phyloP scores from a whole-genome alignment of 1,284 basidiomycete genomes.

The Ustilago trichophora region DNA sequence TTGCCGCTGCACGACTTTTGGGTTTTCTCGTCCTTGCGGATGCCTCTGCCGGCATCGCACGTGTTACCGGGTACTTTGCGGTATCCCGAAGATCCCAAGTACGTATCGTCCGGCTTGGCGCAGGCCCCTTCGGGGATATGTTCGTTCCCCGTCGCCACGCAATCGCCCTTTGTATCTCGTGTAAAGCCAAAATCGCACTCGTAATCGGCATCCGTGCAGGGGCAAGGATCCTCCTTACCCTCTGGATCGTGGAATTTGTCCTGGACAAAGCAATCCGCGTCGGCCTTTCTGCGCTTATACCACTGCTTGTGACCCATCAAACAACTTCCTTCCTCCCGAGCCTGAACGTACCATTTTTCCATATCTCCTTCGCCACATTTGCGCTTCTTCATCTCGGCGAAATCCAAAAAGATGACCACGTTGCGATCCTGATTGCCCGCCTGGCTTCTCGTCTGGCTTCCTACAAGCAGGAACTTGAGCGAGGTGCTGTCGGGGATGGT shows the following conservation, averaged over 20 bases:
- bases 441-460: conserved; percentile 77
- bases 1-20: conserved; percentile 77
- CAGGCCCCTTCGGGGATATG: conserved; percentile 83
- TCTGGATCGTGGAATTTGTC: conserved; percentile 73
- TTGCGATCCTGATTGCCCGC: conserved; percentile 73
- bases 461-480: conserved; percentile 87
- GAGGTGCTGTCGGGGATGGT: conserved; percentile 91
- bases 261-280: conserved; percentile 89
- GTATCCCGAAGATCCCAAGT: conserved; percentile 89
- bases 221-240: conserved; percentile 80
- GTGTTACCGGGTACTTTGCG: conserved; percentile 91
- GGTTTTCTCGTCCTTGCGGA: conserved; percentile 76
- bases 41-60: conserved; percentile 74
- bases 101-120: conserved; percentile 71
- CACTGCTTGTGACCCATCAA: conserved; percentile 98
- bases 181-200: conserved; percentile 94
- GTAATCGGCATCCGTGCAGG: conserved; percentile 86
- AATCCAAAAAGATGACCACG: conserved; percentile 84
- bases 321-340: conserved; percentile 74
- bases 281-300: conserved; percentile 84
- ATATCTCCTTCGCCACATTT: conserved; percentile 81
- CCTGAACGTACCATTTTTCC: conserved; percentile 86
- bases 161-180: conserved; percentile 74
- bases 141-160: conserved; percentile 84
- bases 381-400: conserved; percentile 75